phyloP scores from a whole-genome alignment of 2,329 filamentous ascomycete genomes.

The Diaporthe vexans region DNA sequence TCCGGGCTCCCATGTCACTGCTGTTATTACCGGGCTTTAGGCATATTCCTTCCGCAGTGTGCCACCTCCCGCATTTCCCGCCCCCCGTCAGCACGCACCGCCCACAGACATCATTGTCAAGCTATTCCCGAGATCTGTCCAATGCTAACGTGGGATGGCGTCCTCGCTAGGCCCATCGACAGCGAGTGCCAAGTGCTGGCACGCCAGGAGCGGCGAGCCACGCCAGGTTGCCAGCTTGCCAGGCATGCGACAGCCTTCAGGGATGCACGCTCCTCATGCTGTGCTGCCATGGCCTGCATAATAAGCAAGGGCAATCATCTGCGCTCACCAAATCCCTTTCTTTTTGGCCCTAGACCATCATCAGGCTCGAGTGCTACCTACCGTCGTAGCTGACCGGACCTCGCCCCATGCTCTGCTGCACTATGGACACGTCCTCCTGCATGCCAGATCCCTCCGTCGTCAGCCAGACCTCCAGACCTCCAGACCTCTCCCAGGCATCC shows the following conservation, averaged over 20 bases:
- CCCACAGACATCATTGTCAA: constrained; percentile 21
- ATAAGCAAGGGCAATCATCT: constrained; percentile 35
- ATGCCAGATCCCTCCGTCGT: constrained; percentile 32
- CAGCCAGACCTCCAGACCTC: constrained; percentile 10
- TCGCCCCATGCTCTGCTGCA: constrained; percentile 11
- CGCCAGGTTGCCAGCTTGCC: background rate
- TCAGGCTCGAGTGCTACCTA: constrained; percentile 29
- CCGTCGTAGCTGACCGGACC: constrained; percentile 25
- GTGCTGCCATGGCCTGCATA: constrained; percentile 26
- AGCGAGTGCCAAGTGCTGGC: constrained; percentile 7
- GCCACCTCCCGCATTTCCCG: constrained; percentile 31
- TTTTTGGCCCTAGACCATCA: constrained; percentile 32
- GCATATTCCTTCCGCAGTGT: constrained; percentile 28
- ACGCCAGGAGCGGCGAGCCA: constrained; percentile 29
- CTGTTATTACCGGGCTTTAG: constrained; percentile 14
- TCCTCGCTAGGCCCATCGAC: constrained; percentile 34
- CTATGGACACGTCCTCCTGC: constrained; percentile 24
- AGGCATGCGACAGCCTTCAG: background rate
- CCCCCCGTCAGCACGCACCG: constrained; percentile 30
- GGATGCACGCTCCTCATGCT: constrained; percentile 15
- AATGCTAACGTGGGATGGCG: constrained; percentile 35
- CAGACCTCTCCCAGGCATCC: constrained; percentile 9
- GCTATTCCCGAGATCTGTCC: constrained; percentile 32
- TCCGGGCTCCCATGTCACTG: constrained; percentile 17
- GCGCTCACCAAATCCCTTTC: constrained; percentile 28